Evolutionary conservation across 495 filamentous ascomycete species (phyloP), one percentile per base, ranked within the genome.

Genomic region (Aspergillus diversus): DNA sequence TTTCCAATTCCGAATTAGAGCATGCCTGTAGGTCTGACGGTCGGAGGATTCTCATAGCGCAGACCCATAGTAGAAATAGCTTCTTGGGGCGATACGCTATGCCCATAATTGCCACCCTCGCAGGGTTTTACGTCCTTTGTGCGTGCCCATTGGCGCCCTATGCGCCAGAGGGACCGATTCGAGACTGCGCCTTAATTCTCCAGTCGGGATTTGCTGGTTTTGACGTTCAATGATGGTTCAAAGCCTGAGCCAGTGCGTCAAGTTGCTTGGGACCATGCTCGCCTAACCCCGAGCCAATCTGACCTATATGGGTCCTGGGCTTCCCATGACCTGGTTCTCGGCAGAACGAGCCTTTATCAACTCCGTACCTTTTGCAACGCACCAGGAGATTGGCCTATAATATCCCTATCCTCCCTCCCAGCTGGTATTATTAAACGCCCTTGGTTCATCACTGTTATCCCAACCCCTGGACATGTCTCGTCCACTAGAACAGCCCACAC

Each of bases 31-130:
- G 52, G 68, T 66, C 62, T 65, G 63, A 62, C 57, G 61, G 60
- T 66, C 65, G 65, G 65, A 67, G 62, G 59, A 60, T 59, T 62
- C 63, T 52, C 66, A 67, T 54, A 54, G 68, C 65, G 63, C 59
- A 39, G 65, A 65, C 68, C 68, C 68, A 66, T 70, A 65, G 58
- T 59, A 50, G 47, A 21, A 70, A 63, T 70, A 67, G 63, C 57
- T 58, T 56, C 42, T 64, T 59, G 63, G 60, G 55, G 63, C 43
- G 49, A 63, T 53, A 55, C 66, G 63, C 54, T 57, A 59, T 59
- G 32, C 60, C 47, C 35, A 34, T 55, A 52, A 47, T 62, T 42
- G 55, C 59, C 57, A 63, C 49, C 55, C 35, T 17, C 16, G 46
- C 17, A 48, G 35, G 33, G 15, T 57, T 47, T 42, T 42, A 53